Evolutionary conservation across 768 basidiomycete genomes (phyloP), one percentile per base, ranked within the genome.

Genomic region (Pulveroboletus sp.): DNA sequence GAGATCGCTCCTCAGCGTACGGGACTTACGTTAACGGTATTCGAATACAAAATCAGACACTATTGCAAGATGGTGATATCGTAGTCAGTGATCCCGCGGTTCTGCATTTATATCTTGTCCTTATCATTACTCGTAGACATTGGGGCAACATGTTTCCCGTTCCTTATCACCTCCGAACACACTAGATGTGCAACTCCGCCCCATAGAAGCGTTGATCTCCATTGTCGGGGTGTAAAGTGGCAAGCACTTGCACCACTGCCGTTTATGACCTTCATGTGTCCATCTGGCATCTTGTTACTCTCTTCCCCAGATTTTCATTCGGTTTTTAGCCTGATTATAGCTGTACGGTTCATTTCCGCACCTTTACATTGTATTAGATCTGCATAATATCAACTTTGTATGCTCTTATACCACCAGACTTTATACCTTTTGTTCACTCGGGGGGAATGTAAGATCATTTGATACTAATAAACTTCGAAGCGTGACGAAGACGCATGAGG

Each of bases 11-110:
- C 16, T 71, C 76, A 6, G 56, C 71, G 7, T 74, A 76, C 45
- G 77, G 78, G 11, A 80, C 78, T 27, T 76, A 67, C 53, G 64
- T 80, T 43, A 80, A 79, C 49, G 73, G 72, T 26, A 49, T 65
- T 47, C 69, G 67, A 52, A 68, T 78, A 52, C 64, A 63, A 17
- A 60, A 69, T 16, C 68, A 65, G 36, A 73, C 68, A 1, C 48
- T 63, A 6, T 60, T 79, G 22, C 70, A 68, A 45, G 57, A 66
- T 9, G 76, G 75, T 17, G 78, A 79, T 50, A 63, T 69, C 7
- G 58, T 80, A 51, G 78, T 79, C 49, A 49, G 73, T 68, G 42
- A 16, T 29, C 36, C 45, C 36, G 16, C 34, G 6, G 20, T 45
- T 20, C 11, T 19, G 10, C 11, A 16, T 19, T 32, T 48, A n/a